Base-by-base conservation (phyloP, 2,329 filamentous ascomycete genomes). In the Akanthomyces muscarius region DNA sequence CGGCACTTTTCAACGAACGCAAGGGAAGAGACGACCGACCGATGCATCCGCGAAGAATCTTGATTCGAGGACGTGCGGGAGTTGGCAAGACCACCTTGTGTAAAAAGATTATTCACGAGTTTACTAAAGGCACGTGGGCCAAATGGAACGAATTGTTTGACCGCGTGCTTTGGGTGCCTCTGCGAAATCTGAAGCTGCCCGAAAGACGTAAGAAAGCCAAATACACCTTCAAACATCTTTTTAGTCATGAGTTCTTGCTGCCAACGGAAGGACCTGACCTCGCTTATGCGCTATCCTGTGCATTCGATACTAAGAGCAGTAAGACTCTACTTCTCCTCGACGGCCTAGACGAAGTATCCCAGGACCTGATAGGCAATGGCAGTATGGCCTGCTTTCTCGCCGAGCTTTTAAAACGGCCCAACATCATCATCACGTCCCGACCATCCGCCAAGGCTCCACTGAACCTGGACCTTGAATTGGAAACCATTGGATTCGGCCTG, bases 21-120 rank as follows among this genome's bases (percentile, higher is more conserved):
- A 8, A 53, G 8, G 33, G 10, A 33, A 41, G 16, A 4, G 33
- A 53, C 11, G 5, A 8, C 28, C 6, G 1, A 16, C 36, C 13
- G 1, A 21, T 38, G 8, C 18, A 13, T 13, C 52, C 52, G 16
- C 21, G 23, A 65, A 66, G 73, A 51, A 73, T 78, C 25, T 62
- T 77, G 50, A 77, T 78, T 53, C 69, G 69, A 36, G 76, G 75
- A 45, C 70, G 69, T 11, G 73, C 75, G 0, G 76, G 76, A 47
- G 71, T 77, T 1, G 75, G 75, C 3, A 79, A 78, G 68, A 76
- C 75, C 6, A 78, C 76, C 1, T 64, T 78, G 18, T 78, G 75
- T 68, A 78, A 78, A 62, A 78, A 77, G 66, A 74, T 77, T 14
- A 69, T 78, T 41, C 57, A 75, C 61, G 72, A 75, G 11, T 77